Percentiles rank a stretch among this genome's conserved stretches.
phyloP scores from a whole-genome alignment of 2,329 filamentous ascomycete genomes.

The Phoma sp. region DNA sequence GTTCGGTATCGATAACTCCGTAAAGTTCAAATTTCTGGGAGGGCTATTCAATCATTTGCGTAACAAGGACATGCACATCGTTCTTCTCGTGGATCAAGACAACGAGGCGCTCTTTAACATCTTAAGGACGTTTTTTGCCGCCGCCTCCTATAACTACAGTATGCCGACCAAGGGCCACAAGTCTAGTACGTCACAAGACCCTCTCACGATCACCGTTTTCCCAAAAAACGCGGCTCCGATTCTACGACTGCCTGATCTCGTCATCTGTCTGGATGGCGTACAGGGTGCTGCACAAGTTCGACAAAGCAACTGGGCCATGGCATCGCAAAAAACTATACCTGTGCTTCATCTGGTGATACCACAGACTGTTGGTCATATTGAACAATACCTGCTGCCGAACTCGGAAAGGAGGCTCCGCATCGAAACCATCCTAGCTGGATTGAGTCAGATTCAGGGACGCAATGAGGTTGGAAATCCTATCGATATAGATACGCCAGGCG shows the following conservation, averaged over 20 bases:
- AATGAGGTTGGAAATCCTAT: conserved; percentile 43
- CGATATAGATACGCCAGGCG: conserved; percentile 34
- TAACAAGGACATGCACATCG: conserved; percentile 34
- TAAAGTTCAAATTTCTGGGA: conserved; percentile 45
- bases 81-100: conserved; percentile 37
- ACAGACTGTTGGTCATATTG: conserved; percentile 54
- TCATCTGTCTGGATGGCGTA: conserved; percentile 52
- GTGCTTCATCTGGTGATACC: conserved; percentile 53
- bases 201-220: conserved; percentile 47
- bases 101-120: conserved; percentile 34
- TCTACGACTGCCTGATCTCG: conserved; percentile 43
- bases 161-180: conserved; percentile 31
- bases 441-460: conserved; percentile 39
- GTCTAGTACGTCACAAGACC: conserved; percentile 17
- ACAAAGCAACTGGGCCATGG: conserved; percentile 34
- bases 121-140: conserved; percentile 36
- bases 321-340: conserved; percentile 27
- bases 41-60: conserved; percentile 31
- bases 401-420: conserved; percentile 33
- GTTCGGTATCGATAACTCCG: conserved; percentile 40
- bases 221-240: conserved; percentile 30
- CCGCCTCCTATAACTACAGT: conserved; percentile 31
- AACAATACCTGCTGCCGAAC: conserved; percentile 45
- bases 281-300: conserved; percentile 34
- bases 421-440: conserved; percentile 48